A percentile compares a stretch with the other conserved stretches of the same genome.
phyloP scores from a whole-genome alignment of 306 rosid species.

The Quercus variabilis region DNA sequence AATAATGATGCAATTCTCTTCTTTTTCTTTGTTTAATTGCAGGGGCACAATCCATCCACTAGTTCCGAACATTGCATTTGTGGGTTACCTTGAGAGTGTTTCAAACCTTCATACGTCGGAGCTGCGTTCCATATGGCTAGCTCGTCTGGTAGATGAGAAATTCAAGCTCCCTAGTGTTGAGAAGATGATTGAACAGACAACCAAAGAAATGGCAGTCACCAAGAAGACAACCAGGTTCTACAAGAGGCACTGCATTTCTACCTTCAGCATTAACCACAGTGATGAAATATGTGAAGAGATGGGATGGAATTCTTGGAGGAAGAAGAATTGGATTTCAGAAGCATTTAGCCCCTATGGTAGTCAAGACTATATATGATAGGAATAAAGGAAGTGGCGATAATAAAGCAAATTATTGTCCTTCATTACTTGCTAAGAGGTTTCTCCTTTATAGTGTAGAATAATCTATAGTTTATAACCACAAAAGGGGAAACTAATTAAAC shows the following conservation, averaged over 20 bases:
- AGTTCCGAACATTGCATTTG: constrained; percentile 84
- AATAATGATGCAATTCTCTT: neutral
- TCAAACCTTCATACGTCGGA: constrained; percentile 69
- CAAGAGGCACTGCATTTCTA: constrained; percentile 69
- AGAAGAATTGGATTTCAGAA: constrained; percentile 72
- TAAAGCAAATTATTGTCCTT: neutral
- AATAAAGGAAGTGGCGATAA: constrained; percentile 18
- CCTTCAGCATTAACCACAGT: constrained; percentile 69
- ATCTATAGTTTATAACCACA: neutral
- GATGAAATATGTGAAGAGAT: constrained; percentile 72
- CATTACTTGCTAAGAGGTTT: neutral
- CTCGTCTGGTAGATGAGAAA: constrained; percentile 49
- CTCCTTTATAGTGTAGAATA: neutral
- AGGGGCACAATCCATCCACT: constrained; percentile 78
- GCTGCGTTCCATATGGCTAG: constrained; percentile 71
- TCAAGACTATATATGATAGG: constrained; percentile 42
- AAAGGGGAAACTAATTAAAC: no score
- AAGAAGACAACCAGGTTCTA: constrained; percentile 67
- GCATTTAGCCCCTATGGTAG: constrained; percentile 54
- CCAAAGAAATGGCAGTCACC: constrained; percentile 51
- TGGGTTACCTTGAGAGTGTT: constrained; percentile 69
- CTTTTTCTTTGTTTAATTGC: constrained; percentile 5
- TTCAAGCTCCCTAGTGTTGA: constrained; percentile 67
- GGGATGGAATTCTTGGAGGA: constrained; percentile 73
- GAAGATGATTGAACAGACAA: constrained; percentile 53